These are phyloP conservation scores for Thermoascus crustaceus DNA, from an alignment of 2,329 filamentous ascomycete genomes.

Conservation along the genomic window DNA sequence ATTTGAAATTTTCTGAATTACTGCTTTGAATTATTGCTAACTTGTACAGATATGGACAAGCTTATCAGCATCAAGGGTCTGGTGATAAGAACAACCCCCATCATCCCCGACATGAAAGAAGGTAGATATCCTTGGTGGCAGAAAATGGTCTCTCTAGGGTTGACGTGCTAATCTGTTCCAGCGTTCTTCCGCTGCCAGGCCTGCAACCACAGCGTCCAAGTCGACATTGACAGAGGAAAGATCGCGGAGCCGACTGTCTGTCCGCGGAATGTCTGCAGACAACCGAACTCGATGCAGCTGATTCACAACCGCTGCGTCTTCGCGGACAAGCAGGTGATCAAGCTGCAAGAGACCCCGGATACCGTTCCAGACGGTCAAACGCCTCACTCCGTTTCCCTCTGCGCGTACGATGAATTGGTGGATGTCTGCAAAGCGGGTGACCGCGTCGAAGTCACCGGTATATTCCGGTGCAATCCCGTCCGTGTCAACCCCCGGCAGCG, in stretches of 20 bases:
- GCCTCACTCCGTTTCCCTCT: constrained; percentile 91
- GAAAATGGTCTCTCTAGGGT: too few relatives aligned
- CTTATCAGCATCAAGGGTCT: constrained; percentile 90
- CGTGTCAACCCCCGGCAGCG: constrained; percentile 89
- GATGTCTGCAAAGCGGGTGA: constrained; percentile 98
- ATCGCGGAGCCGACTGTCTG: constrained; percentile 92
- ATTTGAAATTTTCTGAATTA: neutral
- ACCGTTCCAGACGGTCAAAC: constrained; percentile 92
- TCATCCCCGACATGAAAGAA: constrained; percentile 98
- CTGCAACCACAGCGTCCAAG: constrained; percentile 83
- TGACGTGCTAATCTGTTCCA: constrained; percentile 16
- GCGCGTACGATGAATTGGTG: constrained; percentile 92
- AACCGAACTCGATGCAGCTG: constrained; percentile 95
- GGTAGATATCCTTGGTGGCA: constrained; percentile 35
- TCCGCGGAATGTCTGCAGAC: constrained; percentile 69
- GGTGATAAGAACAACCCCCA: constrained; percentile 88
- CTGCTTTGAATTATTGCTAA: constrained; percentile 17
- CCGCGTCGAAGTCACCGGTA: constrained; percentile 87
- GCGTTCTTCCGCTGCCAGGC: constrained; percentile 94
- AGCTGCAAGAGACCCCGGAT: constrained; percentile 94
- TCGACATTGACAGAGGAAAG: constrained; percentile 89
- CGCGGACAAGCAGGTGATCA: constrained; percentile 97
- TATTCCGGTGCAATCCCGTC: constrained; percentile 91
- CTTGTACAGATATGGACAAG: constrained; percentile 73
- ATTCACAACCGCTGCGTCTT: constrained; percentile 93